phyloP scores from a whole-genome alignment of 2,329 filamentous ascomycete species.

The Xylaria sp. region DNA sequence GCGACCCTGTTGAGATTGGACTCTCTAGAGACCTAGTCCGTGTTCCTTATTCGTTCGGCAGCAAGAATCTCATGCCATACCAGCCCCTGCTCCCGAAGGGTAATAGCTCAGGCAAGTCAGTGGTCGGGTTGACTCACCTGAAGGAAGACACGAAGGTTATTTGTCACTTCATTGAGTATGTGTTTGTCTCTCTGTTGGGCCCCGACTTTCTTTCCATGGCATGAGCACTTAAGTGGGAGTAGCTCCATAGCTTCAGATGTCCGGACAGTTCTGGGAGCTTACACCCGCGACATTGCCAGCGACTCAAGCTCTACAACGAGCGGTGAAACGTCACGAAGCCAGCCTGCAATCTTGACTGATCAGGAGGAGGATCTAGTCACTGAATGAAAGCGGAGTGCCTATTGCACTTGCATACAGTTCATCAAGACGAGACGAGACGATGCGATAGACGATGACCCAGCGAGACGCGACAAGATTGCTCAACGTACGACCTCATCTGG shows the following conservation, averaged over 20 bases:
- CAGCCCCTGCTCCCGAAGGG: conserved; percentile 10
- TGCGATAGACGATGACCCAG: too few relatives aligned
- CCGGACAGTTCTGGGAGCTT: conserved; percentile 5
- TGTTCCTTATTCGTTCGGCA: conserved; percentile 4
- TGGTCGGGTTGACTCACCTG: conserved; percentile 21
- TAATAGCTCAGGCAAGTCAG: conserved; percentile 20
- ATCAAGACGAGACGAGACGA: too few relatives aligned
- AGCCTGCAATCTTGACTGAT: too few relatives aligned
- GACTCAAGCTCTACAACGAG: too few relatives aligned
- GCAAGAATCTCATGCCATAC: conserved; percentile 19
- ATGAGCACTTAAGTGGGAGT: conserved; percentile 14
- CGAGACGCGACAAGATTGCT: background rate
- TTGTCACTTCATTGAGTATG: conserved; percentile 18
- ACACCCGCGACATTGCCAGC: background rate
- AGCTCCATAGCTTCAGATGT: conserved; percentile 4
- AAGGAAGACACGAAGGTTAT: conserved; percentile 19
- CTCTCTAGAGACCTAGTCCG: conserved; percentile 14
- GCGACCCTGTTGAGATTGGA: conserved; percentile 8
- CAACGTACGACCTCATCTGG: conserved; percentile 19
- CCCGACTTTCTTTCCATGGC: conserved; percentile 18
- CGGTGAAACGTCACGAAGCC: too few relatives aligned
- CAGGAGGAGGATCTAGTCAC: too few relatives aligned
- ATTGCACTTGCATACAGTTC: too few relatives aligned
- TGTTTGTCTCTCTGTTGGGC: conserved; percentile 15
- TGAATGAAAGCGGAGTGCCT: too few relatives aligned